Conservation (phyloP, 441 rosid species). For the Eutrema salsugineum region DNA sequence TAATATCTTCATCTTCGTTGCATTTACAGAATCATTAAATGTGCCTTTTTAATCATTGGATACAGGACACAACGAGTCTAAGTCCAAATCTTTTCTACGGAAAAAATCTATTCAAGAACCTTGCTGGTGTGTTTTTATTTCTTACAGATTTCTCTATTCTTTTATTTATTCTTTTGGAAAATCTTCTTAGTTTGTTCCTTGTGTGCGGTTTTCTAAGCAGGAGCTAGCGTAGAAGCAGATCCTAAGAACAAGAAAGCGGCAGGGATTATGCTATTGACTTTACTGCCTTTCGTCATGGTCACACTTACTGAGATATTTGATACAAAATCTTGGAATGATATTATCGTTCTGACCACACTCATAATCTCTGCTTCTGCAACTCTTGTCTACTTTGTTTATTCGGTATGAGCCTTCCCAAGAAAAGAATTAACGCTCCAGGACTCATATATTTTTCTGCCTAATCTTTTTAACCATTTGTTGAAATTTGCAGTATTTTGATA, state of each 20-base stretch:
- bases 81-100: neutral
- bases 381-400: slow-evolving; percentile 26
- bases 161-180: neutral
- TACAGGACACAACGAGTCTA: slow-evolving; percentile 2
- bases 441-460: no score
- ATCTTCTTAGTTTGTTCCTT: neutral
- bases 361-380: slow-evolving; percentile 24
- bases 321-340: slow-evolving; percentile 2
- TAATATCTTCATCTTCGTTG: neutral
- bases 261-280: slow-evolving; percentile 27
- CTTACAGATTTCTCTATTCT: neutral
- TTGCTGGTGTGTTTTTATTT: slow-evolving; percentile 5
- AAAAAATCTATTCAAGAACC: neutral
- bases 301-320: slow-evolving; percentile 20
- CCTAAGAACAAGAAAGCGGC: slow-evolving; percentile 24
- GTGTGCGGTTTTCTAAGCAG: neutral
- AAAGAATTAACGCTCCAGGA: no score
- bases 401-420: slow-evolving; percentile 26
- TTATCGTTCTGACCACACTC: slow-evolving; percentile 17
- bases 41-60: neutral
- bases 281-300: slow-evolving; percentile 22
- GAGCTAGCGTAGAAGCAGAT: slow-evolving; percentile 22
- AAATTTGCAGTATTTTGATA: no score
- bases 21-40: neutral
- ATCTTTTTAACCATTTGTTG: no score